Evolutionary conservation across 305 asterid genomes (phyloP).

Genomic region (Salvia sclarea): DNA sequence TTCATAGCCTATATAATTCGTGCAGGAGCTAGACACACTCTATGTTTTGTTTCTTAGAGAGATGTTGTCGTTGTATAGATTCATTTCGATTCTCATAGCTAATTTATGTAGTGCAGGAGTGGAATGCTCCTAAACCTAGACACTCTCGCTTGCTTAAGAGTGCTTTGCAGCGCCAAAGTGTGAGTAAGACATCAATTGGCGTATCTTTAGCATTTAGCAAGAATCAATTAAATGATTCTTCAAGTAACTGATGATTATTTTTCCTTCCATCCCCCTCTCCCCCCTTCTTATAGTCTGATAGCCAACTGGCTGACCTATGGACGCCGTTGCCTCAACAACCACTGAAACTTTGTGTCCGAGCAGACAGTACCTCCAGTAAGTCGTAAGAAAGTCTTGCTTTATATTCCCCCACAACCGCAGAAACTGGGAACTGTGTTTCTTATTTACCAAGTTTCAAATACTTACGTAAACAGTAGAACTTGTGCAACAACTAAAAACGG

Average conservation of each 20-base stretch:
- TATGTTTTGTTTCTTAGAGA: constrained; percentile 2
- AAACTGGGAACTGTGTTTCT: not conserved
- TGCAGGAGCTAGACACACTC: constrained; percentile 73
- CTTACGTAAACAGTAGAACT: not conserved
- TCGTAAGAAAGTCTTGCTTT: constrained; percentile 17
- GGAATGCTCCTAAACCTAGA: constrained; percentile 84
- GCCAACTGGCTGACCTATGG: constrained; percentile 64
- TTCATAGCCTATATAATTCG: not conserved
- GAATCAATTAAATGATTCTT: constrained; percentile 21
- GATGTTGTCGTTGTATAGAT: not conserved
- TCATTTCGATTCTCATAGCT: constrained; percentile 20
- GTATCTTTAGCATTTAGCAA: constrained; percentile 3
- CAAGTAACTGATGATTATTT: constrained; percentile 21
- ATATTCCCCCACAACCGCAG: not conserved
- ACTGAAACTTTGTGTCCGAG: constrained; percentile 51
- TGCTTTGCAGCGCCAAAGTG: constrained; percentile 75
- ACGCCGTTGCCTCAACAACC: constrained; percentile 71
- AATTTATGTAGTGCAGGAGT: constrained; percentile 58
- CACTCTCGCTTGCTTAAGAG: constrained; percentile 80
- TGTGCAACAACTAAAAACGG: not conserved
- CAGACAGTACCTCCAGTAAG: constrained; percentile 50
- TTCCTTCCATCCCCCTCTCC: not conserved
- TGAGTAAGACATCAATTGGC: constrained; percentile 44
- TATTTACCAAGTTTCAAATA: constrained; percentile 2
- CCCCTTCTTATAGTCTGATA: constrained; percentile 46